Evolutionary conservation across 2,329 filamentous ascomycete species (phyloP), one percentile per base, ranked within the genome.

Genomic region (Penicillium italicum): DNA sequence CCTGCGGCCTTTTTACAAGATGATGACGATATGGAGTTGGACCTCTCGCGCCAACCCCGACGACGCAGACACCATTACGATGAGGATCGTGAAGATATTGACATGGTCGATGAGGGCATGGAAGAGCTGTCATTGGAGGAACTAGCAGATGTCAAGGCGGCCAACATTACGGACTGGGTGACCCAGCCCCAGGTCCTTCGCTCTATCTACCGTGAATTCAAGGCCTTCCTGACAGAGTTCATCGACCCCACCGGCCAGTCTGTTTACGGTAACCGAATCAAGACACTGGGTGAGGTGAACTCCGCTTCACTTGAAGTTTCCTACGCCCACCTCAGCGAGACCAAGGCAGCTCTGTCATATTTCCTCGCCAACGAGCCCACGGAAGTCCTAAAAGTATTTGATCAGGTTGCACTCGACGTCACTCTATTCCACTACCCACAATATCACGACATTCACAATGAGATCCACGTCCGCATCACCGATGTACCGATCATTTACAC

Each of bases 391-490:
- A 94, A 94, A 72, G 87, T 99, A 46, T 97, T 99, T 69, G 94
- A 99, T 66, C 87, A 96, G 62, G 93, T 97, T 4, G 93, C 94
- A 55, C 93, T 99, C 85, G 94, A 99, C 61, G 92, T 95, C 36
- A 93, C 95, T 5, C 84, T 97, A 22, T 85, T 97, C 52, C 91
- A 97, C 73, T 99, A 97, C 75, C 93, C 92, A 1, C 92, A 97
- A 73, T 99, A 99, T 73, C 91, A 96, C 72, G 89, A 91, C 59
- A 99, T 99, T 66, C 94, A 97, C 74, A 89, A 91, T 28, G 94
- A 99, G 74, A 96, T 99, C 50, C 94, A 99, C 71, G 93, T 99
- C 53, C 91, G 94, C 58, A 96, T 99, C 69, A 92, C 91, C 22
- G 93, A 97, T 66, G 81, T 99, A 16, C 95, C 94, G 4, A 89